These are phyloP conservation scores for Sordaria brevicollis DNA, from an alignment of 495 filamentous ascomycete genomes.

Conservation along the genomic window DNA sequence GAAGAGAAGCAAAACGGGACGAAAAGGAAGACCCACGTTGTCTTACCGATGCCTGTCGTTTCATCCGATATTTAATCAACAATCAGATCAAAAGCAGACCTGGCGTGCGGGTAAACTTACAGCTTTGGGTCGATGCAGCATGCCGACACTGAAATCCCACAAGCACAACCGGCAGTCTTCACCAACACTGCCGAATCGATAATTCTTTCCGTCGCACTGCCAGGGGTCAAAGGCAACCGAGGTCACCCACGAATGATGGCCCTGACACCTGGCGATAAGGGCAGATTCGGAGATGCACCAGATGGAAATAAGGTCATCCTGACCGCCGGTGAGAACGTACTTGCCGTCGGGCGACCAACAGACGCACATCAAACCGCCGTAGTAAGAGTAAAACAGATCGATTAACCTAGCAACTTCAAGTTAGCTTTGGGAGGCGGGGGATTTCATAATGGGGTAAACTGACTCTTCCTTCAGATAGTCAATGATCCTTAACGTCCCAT, in stretches of 20 bases:
- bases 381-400: conserved; percentile 82
- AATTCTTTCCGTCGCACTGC: conserved; percentile 90
- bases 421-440: not conserved
- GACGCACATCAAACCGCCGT: conserved; percentile 82
- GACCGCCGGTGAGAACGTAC: conserved; percentile 89
- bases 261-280: conserved; percentile 82
- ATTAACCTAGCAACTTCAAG: conserved; percentile 45
- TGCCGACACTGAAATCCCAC: conserved; percentile 97
- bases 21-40: conserved; percentile 54
- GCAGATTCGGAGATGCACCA: conserved; percentile 78
- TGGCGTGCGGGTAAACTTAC: conserved; percentile 33
- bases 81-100: not conserved
- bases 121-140: conserved; percentile 76
- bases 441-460: conserved; percentile 19
- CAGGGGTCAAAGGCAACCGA: conserved; percentile 90
- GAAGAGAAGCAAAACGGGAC: conserved; percentile 37
- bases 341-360: conserved; percentile 97
- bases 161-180: conserved; percentile 83
- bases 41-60: conserved; percentile 35
- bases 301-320: conserved; percentile 90
- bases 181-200: conserved; percentile 90
- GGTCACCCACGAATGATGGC: conserved; percentile 92
- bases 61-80: conserved; percentile 1
- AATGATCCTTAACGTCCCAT: conserved; percentile 79
- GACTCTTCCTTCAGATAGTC: conserved; percentile 88